phyloP scores from a whole-genome alignment of 768 basidiomycete genomes.

The Arthromyces matolae region DNA sequence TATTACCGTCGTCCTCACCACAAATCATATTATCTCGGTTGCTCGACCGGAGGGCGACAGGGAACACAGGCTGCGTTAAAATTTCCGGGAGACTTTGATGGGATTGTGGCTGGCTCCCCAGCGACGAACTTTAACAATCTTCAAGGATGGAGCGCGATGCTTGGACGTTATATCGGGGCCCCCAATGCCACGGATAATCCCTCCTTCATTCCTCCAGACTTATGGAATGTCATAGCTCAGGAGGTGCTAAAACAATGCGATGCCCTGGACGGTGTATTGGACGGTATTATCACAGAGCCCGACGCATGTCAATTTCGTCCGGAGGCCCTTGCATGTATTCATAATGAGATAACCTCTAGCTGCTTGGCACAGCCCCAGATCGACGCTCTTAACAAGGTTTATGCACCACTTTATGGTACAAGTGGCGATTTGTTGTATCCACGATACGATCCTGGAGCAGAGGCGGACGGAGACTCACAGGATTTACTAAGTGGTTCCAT shows the following conservation, averaged over 20 bases:
- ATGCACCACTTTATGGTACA: slow-evolving; percentile 5
- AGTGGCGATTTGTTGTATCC: slow-evolving; percentile 6
- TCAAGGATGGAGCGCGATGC: background rate
- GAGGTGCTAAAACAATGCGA: slow-evolving; percentile 14
- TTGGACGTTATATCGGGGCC: background rate
- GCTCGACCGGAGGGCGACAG: slow-evolving; percentile 14
- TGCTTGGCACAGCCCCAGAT: slow-evolving; percentile 8
- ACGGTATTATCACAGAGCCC: slow-evolving; percentile 15
- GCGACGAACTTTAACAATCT: slow-evolving; percentile 6
- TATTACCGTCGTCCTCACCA: slow-evolving; percentile 7
- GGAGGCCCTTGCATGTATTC: slow-evolving; percentile 5
- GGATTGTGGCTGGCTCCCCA: slow-evolving; percentile 10
- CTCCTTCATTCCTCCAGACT: background rate
- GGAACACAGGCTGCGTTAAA: slow-evolving; percentile 12
- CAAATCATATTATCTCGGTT: slow-evolving; percentile 14
- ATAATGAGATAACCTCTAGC: background rate
- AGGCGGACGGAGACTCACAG: slow-evolving; percentile 6
- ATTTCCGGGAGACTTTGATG: slow-evolving; percentile 14
- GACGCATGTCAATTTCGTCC: slow-evolving; percentile 12
- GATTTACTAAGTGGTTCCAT: slow-evolving; percentile 3
- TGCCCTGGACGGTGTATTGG: slow-evolving; percentile 8
- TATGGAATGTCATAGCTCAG: slow-evolving; percentile 5
- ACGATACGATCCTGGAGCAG: slow-evolving; percentile 12
- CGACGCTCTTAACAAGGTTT: slow-evolving; percentile 6
- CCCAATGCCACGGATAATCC: background rate